Evolutionary conservation across 306 rosid genomes (phyloP).

Genomic region (Arachis stenosperma): DNA sequence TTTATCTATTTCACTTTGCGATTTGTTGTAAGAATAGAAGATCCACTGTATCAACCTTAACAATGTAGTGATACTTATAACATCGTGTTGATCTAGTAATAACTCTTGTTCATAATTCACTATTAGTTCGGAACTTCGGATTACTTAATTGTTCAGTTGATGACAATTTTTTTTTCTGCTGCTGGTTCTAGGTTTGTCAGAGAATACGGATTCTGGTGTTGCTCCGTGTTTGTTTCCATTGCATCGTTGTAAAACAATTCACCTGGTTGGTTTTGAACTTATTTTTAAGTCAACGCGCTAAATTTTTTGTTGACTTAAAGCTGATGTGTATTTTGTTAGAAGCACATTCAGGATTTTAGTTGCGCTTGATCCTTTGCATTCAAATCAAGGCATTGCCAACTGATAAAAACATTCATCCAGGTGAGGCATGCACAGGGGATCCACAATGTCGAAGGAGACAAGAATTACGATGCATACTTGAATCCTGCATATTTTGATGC

Average conservation of each 20-base stretch:
- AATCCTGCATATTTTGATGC: conserved; percentile 75
- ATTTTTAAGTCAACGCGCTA: conserved; percentile 32
- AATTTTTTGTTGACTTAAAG: conserved; percentile 26
- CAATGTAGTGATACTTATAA: not conserved
- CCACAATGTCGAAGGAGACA: conserved; percentile 82
- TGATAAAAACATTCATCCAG: conserved; percentile 46
- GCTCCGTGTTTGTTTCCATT: conserved; percentile 50
- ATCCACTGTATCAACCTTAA: not conserved
- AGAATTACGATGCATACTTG: conserved; percentile 55
- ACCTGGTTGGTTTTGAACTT: conserved; percentile 55
- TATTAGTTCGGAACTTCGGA: not conserved
- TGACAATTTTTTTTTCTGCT: not conserved
- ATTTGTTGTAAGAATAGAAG: not conserved
- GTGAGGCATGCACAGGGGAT: conserved; percentile 90
- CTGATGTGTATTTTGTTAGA: conserved; percentile 23
- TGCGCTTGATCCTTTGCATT: conserved; percentile 29
- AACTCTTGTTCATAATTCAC: not conserved
- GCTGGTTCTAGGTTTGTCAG: conserved; percentile 36
- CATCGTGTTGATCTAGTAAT: not conserved
- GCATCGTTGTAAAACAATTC: conserved; percentile 63
- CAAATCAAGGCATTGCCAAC: conserved; percentile 32
- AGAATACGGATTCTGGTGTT: conserved; percentile 57
- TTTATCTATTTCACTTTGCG: not conserved
- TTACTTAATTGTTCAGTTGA: not conserved
- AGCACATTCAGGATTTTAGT: conserved; percentile 23